These are phyloP conservation scores for Dioscorea alata DNA, from an alignment of 106 monocot species.

Conservation along the genomic window DNA sequence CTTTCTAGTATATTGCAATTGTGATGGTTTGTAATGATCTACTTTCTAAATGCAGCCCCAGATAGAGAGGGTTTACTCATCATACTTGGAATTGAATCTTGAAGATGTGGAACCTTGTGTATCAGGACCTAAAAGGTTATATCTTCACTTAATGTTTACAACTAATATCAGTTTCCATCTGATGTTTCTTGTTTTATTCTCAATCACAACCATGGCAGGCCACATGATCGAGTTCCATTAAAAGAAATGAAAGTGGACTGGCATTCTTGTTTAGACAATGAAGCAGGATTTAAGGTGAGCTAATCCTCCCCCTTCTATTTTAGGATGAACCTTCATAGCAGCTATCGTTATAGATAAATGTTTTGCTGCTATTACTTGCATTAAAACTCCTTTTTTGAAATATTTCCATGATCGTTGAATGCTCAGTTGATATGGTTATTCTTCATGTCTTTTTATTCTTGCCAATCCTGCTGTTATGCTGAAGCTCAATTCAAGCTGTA, in stretches of 20 bases:
- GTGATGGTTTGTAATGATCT: background rate
- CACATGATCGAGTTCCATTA: conserved; percentile 85
- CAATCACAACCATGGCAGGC: conserved; percentile 17
- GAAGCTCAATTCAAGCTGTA: too few species aligned
- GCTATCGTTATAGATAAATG: too few species aligned
- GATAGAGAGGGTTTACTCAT: conserved; percentile 69
- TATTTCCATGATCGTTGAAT: too few species aligned
- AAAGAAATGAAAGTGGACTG: conserved; percentile 95
- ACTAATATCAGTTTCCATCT: too few species aligned
- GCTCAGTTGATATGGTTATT: too few species aligned
- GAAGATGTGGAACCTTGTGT: conserved; percentile 87
- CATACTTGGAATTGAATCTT: conserved; percentile 75
- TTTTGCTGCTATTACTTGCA: too few species aligned
- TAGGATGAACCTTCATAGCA: too few species aligned
- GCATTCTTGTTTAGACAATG: conserved; percentile 87
- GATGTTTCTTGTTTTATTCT: background rate
- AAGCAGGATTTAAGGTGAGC: conserved; percentile 93
- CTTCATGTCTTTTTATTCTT: too few species aligned
- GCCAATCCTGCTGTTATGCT: too few species aligned
- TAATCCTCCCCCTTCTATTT: too few species aligned
- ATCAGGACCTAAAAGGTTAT: conserved; percentile 91
- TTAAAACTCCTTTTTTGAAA: too few species aligned
- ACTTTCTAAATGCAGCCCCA: conserved; percentile 47
- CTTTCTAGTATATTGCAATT: background rate
- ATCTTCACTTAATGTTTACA: too few species aligned